phyloP scores from a whole-genome alignment of 176 grass and related monocot genomes.

The Aegilops tauschii region DNA sequence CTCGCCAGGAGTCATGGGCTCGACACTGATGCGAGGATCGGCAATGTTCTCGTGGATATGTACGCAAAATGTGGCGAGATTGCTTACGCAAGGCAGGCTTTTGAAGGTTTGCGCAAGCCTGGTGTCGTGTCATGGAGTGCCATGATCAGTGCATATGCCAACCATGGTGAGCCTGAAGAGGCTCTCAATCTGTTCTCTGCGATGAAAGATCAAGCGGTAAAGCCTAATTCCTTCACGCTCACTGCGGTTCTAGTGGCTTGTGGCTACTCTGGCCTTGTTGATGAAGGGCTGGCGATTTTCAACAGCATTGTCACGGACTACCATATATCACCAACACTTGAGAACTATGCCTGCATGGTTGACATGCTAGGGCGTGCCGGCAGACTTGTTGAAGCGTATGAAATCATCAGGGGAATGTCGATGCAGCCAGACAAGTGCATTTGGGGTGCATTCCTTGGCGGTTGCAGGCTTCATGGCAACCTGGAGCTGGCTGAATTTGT shows the following conservation, averaged over 20 bases:
- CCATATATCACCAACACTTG: conserved; percentile 42
- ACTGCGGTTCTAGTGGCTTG: conserved; percentile 70
- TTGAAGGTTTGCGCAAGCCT: conserved; percentile 40
- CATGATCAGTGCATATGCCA: conserved; percentile 68
- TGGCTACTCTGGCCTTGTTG: conserved; percentile 58
- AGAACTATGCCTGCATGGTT: conserved; percentile 78
- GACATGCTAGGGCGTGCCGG: conserved; percentile 69
- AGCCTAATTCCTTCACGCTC: conserved; percentile 74
- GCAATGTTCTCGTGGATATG: conserved; percentile 70
- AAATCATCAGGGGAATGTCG: conserved; percentile 61
- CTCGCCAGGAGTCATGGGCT: conserved; percentile 48
- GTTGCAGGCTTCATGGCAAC: conserved; percentile 56
- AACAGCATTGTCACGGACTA: conserved; percentile 56
- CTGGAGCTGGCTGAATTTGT: conserved; percentile 59
- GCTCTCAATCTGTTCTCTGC: conserved; percentile 57
- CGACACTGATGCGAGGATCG: conserved; percentile 51
- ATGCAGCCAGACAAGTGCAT: conserved; percentile 55
- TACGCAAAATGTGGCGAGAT: conserved; percentile 71
- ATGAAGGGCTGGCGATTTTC: conserved; percentile 68
- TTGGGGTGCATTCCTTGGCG: conserved; percentile 65
- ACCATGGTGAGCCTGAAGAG: conserved; percentile 57
- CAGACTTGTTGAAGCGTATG: conserved; percentile 61
- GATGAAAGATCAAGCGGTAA: conserved; percentile 53
- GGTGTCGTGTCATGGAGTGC: conserved; percentile 71
- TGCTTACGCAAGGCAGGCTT: conserved; percentile 45